A percentile compares a stretch with the other conserved stretches of the same genome.
phyloP scores from a whole-genome alignment of 1,284 basidiomycete species.

The Malassezia japonica region DNA sequence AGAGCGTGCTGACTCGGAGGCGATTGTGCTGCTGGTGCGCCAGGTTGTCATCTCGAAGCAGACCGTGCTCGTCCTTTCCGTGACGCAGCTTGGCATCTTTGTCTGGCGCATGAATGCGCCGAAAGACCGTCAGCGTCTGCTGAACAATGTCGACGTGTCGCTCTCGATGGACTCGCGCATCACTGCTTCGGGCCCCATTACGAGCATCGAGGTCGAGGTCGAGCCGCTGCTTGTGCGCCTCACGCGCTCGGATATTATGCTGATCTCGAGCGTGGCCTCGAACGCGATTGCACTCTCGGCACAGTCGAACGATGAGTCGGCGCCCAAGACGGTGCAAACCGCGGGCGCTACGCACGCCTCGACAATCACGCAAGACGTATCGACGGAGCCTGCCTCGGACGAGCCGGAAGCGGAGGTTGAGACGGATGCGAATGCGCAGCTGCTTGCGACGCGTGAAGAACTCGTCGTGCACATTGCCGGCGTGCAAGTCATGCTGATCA shows the following conservation, averaged over 20 bases:
- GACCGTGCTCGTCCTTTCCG: constrained; percentile 71
- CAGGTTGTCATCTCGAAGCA: constrained; percentile 87
- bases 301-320: constrained; percentile 16
- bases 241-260: constrained; percentile 80
- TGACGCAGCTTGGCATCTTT: constrained; percentile 85
- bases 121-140: constrained; percentile 74
- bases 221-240: constrained; percentile 77
- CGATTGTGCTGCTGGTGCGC: constrained; percentile 73
- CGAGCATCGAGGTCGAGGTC: constrained; percentile 71
- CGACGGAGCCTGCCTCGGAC: not conserved
- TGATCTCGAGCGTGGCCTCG: constrained; percentile 80
- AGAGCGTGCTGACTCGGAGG: constrained; percentile 67
- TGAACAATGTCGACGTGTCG: constrained; percentile 85
- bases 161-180: constrained; percentile 74
- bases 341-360: not conserved
- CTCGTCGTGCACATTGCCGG: constrained; percentile 52
- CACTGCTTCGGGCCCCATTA: constrained; percentile 65
- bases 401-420: not conserved
- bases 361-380: not conserved
- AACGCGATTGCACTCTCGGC: constrained; percentile 66
- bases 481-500: constrained; percentile 84
- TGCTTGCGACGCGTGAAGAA: constrained; percentile 42
- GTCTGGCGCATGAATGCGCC: constrained; percentile 73
- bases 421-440: constrained; percentile 19
- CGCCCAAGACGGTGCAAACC: not conserved